Evolutionary conservation across 768 basidiomycete species (phyloP).

Genomic region (Suillus paluster): DNA sequence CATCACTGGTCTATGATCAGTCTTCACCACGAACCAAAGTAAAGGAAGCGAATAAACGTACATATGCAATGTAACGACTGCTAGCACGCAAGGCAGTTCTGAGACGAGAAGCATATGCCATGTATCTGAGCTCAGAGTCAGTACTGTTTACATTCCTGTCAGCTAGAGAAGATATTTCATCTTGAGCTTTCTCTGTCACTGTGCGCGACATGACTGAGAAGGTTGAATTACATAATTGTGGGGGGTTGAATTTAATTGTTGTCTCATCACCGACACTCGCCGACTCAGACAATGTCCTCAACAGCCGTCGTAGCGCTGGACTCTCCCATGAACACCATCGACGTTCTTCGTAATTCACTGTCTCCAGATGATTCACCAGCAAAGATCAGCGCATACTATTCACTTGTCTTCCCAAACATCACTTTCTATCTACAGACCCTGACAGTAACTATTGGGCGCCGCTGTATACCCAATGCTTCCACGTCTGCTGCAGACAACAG

Average conservation of each 20-base stretch:
- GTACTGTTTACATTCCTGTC: constrained; percentile 67
- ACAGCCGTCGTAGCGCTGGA: constrained; percentile 6
- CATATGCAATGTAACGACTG: constrained; percentile 79
- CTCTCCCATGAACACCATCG: constrained; percentile 1
- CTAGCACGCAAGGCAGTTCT: constrained; percentile 74
- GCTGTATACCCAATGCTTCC: constrained; percentile 66
- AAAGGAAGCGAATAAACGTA: constrained; percentile 35
- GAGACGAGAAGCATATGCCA: constrained; percentile 80
- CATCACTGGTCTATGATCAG: constrained; percentile 67
- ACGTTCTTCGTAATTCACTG: background rate
- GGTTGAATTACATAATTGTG: constrained; percentile 19
- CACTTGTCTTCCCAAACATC: constrained; percentile 91
- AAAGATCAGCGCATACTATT: constrained; percentile 93
- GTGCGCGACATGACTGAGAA: constrained; percentile 14
- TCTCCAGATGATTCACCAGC: constrained; percentile 46
- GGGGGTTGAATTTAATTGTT: constrained; percentile 18
- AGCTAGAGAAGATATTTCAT: constrained; percentile 59
- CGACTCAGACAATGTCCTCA: constrained; percentile 26
- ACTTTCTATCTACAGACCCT: constrained; percentile 98
- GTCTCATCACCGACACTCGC: constrained; percentile 4
- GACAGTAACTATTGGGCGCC: constrained; percentile 90
- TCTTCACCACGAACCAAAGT: constrained; percentile 18
- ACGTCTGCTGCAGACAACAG: constrained; percentile 54
- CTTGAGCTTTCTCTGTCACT: constrained; percentile 42
- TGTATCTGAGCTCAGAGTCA: constrained; percentile 70